phyloP scores from a whole-genome alignment of 1,284 basidiomycete species.

The Bjerkandera adusta region DNA sequence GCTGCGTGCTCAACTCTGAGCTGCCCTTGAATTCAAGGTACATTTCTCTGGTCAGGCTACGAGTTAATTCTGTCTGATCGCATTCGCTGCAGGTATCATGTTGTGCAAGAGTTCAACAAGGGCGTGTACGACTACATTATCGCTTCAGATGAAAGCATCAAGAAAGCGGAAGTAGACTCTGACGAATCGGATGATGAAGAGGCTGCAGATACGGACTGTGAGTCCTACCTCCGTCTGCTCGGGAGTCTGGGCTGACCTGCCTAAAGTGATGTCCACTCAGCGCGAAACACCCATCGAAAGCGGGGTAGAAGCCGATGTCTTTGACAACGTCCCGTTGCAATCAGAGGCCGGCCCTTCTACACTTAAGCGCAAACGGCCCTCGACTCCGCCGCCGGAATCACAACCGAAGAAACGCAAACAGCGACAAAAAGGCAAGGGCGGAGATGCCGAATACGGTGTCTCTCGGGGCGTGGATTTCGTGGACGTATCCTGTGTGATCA shows the following conservation, averaged over 20 bases:
- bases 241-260: not conserved
- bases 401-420: constrained; percentile 35
- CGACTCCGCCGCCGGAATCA: constrained; percentile 12
- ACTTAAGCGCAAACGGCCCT: constrained; percentile 20
- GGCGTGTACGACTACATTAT: constrained; percentile 99
- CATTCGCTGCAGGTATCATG: constrained; percentile 74
- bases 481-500: constrained; percentile 96
- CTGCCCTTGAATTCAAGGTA: constrained; percentile 90
- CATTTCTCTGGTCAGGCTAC: constrained; percentile 14
- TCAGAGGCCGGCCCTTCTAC: constrained; percentile 19
- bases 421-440: constrained; percentile 25
- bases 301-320: constrained; percentile 16
- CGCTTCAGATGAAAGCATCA: constrained; percentile 88
- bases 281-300: constrained; percentile 35
- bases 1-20: constrained; percentile 96
- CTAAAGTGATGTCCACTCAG: constrained; percentile 54
- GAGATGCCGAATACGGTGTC: constrained; percentile 87
- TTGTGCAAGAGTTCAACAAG: constrained; percentile 98
- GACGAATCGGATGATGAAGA: constrained; percentile 38
- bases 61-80: constrained; percentile 1
- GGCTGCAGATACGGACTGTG: constrained; percentile 42
- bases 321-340: constrained; percentile 14
- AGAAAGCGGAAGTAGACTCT: constrained; percentile 50
- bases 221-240: constrained; percentile 18
- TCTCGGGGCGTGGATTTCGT: constrained; percentile 97